Percentiles rank a stretch among this genome's conserved stretches.
phyloP scores from a whole-genome alignment of 176 grass and related monocot species.

The Oryza punctata region DNA sequence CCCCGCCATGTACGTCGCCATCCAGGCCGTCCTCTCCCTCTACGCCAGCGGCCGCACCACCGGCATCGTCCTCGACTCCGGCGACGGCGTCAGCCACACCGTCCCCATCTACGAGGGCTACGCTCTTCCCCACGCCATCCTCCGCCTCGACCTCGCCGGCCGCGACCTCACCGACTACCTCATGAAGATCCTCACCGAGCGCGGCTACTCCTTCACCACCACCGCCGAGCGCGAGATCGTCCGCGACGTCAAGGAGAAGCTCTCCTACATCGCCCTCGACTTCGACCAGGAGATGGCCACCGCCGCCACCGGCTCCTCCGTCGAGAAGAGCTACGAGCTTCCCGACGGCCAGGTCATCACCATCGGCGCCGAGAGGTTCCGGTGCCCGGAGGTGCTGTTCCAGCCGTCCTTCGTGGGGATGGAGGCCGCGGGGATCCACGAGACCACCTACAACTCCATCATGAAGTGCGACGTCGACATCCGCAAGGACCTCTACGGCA shows the following conservation, averaged over 20 bases:
- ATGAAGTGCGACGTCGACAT: constrained; percentile 77
- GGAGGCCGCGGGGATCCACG: constrained; percentile 64
- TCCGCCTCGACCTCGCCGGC: constrained; percentile 55
- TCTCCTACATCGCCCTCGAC: constrained; percentile 59
- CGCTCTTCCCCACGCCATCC: constrained; percentile 57
- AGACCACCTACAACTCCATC: constrained; percentile 72
- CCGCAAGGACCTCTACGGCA: constrained; percentile 68
- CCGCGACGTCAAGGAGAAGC: constrained; percentile 59
- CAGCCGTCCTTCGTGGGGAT: constrained; percentile 72
- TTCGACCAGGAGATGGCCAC: constrained; percentile 56
- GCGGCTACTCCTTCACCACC: constrained; percentile 66
- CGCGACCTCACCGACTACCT: constrained; percentile 58
- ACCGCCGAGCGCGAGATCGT: constrained; percentile 65
- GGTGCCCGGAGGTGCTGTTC: constrained; percentile 68
- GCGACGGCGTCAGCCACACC: constrained; percentile 65
- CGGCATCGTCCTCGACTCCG: constrained; percentile 68
- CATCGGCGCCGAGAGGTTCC: constrained; percentile 63
- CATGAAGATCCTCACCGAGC: constrained; percentile 68
- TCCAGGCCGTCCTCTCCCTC: constrained; percentile 68
- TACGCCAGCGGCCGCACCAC: constrained; percentile 66
- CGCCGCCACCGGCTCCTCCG: constrained; percentile 41
- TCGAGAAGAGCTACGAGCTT: constrained; percentile 62
- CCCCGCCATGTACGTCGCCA: constrained; percentile 72
- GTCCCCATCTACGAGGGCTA: constrained; percentile 68
- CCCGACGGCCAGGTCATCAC: constrained; percentile 69